Evolutionary conservation across 345 rosid species (phyloP).

Genomic region (Citrus mangshanensis): DNA sequence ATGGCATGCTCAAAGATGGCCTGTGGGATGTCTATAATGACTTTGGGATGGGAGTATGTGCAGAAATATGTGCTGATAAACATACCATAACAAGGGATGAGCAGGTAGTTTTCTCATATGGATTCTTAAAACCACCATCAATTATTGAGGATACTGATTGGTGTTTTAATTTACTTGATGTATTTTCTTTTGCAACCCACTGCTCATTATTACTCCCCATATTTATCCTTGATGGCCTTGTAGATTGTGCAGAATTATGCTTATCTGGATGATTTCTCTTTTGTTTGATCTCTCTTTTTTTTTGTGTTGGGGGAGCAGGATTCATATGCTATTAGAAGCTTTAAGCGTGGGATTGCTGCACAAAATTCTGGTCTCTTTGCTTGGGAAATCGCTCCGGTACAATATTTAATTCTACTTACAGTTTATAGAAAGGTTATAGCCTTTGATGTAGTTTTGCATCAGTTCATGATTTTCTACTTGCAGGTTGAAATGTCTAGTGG

Average conservation of each 20-base stretch:
- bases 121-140: neutral
- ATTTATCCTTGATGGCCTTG: neutral
- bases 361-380: slow-evolving; percentile 62
- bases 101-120: slow-evolving; percentile 49
- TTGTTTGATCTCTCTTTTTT: slow-evolving; percentile 2
- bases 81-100: slow-evolving; percentile 66
- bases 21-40: slow-evolving; percentile 98
- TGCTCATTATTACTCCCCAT: neutral
- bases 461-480: slow-evolving; percentile 19
- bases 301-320: slow-evolving; percentile 39
- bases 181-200: neutral
- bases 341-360: slow-evolving; percentile 77
- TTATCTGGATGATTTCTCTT: neutral
- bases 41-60: slow-evolving; percentile 89
- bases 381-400: slow-evolving; percentile 87
- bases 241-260: neutral
- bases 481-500: slow-evolving; percentile 86
- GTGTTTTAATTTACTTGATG: neutral
- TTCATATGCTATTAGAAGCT: slow-evolving; percentile 79
- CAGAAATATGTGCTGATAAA: slow-evolving; percentile 84
- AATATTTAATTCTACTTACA: slow-evolving; percentile 17
- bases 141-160: neutral
- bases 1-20: slow-evolving; percentile 95
- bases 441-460: neutral
- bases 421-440: neutral